Conservation (phyloP, 2,329 filamentous ascomycete genomes). For the Botrytis pseudocinerea region DNA sequence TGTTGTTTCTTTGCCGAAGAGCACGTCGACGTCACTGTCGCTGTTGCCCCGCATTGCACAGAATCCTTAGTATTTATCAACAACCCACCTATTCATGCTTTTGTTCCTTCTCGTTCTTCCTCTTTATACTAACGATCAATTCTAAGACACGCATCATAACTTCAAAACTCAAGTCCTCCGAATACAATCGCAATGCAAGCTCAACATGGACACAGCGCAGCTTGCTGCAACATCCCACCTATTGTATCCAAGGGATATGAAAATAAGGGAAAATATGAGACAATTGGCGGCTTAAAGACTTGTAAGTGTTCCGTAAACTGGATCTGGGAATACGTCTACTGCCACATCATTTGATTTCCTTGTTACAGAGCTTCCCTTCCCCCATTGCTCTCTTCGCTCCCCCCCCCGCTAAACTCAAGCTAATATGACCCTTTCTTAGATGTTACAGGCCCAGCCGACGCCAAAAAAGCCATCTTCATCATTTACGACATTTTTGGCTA, state of each 20-base stretch:
- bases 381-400: not conserved
- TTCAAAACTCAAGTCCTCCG: not conserved
- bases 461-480: conserved; percentile 59
- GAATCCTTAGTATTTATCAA: not conserved
- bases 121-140: not conserved
- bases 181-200: conserved; percentile 23
- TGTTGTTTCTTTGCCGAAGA: too few relatives aligned
- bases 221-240: conserved; percentile 61
- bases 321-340: not conserved
- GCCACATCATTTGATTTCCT: not conserved
- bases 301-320: conserved; percentile 42
- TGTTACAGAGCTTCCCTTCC: not conserved
- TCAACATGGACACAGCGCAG: conserved; percentile 51
- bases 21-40: conserved; percentile 15
- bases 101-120: not conserved
- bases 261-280: conserved; percentile 57
- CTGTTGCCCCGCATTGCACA: conserved; percentile 12
- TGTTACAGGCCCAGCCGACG: conserved; percentile 49
- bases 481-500: conserved; percentile 68
- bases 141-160: not conserved
- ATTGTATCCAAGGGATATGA: conserved; percentile 57
- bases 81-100: not conserved
- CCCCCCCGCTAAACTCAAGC: not conserved
- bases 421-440: conserved; percentile 36
- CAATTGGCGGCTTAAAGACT: conserved; percentile 57